These are phyloP conservation scores for Paecilomyces fulvus DNA, from an alignment of 2,329 filamentous ascomycete species.

Conservation along the genomic window DNA sequence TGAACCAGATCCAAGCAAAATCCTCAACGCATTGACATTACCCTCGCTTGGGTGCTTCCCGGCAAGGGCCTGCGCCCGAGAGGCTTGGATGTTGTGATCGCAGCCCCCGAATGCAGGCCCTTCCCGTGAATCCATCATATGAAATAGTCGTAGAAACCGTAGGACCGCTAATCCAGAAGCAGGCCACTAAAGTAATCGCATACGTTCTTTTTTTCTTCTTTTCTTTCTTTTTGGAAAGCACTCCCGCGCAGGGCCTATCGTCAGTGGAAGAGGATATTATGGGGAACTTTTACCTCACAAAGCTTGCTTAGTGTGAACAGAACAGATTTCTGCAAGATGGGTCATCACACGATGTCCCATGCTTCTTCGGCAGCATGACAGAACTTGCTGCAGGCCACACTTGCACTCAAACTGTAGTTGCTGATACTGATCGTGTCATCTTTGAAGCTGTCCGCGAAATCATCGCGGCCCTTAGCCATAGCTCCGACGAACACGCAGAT, in stretches of 20 bases:
- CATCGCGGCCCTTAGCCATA: slow-evolving; percentile 95
- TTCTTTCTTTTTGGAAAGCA: not conserved
- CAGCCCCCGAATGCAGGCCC: slow-evolving; percentile 30
- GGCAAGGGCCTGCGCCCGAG: slow-evolving; percentile 28
- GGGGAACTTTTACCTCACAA: slow-evolving; percentile 21
- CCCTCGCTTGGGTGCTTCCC: slow-evolving; percentile 1
- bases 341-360: slow-evolving; percentile 79
- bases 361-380: slow-evolving; percentile 96
- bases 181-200: not conserved
- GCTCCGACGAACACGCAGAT: slow-evolving; percentile 96
- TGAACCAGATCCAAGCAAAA: slow-evolving; percentile 59
- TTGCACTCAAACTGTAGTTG: slow-evolving; percentile 94
- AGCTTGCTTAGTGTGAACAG: slow-evolving; percentile 2
- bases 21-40: slow-evolving; percentile 49
- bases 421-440: slow-evolving; percentile 98
- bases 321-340: slow-evolving; percentile 6
- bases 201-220: not conserved
- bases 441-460: slow-evolving; percentile 88
- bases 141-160: slow-evolving; percentile 3
- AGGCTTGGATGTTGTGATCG: slow-evolving; percentile 67
- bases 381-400: slow-evolving; percentile 98
- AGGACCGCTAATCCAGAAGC: not conserved
- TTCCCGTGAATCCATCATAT: slow-evolving; percentile 19
- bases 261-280: slow-evolving; percentile 11
- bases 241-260: not conserved